phyloP scores from a whole-genome alignment of 2,329 filamentous ascomycete species.

The Pseudogymnoascus sp. region DNA sequence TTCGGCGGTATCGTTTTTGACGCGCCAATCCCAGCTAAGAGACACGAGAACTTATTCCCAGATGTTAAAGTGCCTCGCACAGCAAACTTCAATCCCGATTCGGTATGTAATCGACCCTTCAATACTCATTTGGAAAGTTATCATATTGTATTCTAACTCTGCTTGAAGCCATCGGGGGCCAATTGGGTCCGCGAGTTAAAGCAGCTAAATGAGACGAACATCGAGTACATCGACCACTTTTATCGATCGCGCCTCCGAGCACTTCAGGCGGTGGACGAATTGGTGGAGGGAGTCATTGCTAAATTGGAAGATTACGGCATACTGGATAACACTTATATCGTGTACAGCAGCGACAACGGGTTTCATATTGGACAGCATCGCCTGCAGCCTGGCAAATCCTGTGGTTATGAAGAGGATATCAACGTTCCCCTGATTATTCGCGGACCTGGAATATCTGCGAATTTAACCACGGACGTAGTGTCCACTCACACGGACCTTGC shows the following conservation, averaged over 20 bases:
- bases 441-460: conserved; percentile 47
- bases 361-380: conserved; percentile 48
- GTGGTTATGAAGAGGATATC: conserved; percentile 46
- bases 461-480: conserved; percentile 35
- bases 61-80: conserved; percentile 54
- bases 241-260: conserved; percentile 46
- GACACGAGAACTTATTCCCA: conserved; percentile 57
- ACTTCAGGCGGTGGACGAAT: conserved; percentile 50
- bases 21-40: conserved; percentile 50
- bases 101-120: conserved; percentile 31
- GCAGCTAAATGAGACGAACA: conserved; percentile 34
- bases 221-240: conserved; percentile 45
- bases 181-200: conserved; percentile 41
- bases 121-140: neutral
- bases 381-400: conserved; percentile 43
- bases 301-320: conserved; percentile 35
- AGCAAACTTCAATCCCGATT: conserved; percentile 59
- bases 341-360: conserved; percentile 52
- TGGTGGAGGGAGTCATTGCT: conserved; percentile 42
- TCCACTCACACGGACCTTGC: conserved; percentile 49
- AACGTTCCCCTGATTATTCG: conserved; percentile 50
- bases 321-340: conserved; percentile 46
- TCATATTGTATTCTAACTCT: neutral
- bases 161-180: conserved; percentile 36
- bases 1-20: neutral